Base-by-base conservation (phyloP, 306 rosid species). In the Quercus robur region DNA sequence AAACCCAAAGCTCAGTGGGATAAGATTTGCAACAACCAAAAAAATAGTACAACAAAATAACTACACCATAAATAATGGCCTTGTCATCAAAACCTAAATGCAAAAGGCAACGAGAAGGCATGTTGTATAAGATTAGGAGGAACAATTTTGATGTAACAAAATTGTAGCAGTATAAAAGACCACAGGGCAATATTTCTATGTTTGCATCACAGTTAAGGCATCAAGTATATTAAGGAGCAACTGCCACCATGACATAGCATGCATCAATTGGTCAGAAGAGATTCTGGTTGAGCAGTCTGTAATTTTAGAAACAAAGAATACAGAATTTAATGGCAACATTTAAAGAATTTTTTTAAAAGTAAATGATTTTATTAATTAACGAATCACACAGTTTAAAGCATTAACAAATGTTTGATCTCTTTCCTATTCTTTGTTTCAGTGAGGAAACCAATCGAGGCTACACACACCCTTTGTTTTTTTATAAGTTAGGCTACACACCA, bases 11-110 rank as follows among this genome's bases (percentile, higher is more conserved):
- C 64, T 77, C 30, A 26, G 19, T 59, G 19, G 52, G 20, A 61
- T 46, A 54, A 78, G 56, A 52, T 21, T 10, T 21, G 70, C 38
- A 76, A 63, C 67, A 73, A 14, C 49, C 58, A 80, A 61, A 76
- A 38, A 66, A 79, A 70, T 64, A 67, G 58, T 49, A 73, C 18
- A 75, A 59, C 73, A 31, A 67, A 68, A 67, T 49, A 21, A 14
- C 12, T 41, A 23, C 41, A 49, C 41, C 30, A 77, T 10, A 59
- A 58, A 23, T 5, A 52, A 28, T 70, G 23, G 19, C 70, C 41
- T 13, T 26, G 38, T 33, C 70, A 28, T 5, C 30, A 63, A 13
- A 63, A 13, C 66, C 33, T 59, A 21, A 59, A 11, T 23, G 31
- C 23, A 59, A 49, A 59, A 59, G 66, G 30, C 66, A 59, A 11